A percentile compares a stretch with the other conserved stretches of the same genome.
These are phyloP conservation scores for Penicillium sp. DNA, from an alignment of 2,329 filamentous ascomycete genomes.

Conservation along the genomic window DNA sequence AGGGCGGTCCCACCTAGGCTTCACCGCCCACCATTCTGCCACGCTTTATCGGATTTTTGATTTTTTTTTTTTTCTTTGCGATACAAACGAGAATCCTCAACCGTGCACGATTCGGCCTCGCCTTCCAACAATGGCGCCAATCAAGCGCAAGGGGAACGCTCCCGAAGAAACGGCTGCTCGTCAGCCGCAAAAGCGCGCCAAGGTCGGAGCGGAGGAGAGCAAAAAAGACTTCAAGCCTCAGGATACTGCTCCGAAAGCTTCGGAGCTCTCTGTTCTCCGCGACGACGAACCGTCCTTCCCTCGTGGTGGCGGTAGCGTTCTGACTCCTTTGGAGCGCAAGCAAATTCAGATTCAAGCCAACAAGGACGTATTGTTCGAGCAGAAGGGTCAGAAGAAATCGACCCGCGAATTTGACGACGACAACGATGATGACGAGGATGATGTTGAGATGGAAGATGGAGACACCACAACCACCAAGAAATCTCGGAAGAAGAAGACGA, in stretches of 20 bases:
- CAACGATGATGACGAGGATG: slow-evolving; percentile 56
- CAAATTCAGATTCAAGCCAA: slow-evolving; percentile 93
- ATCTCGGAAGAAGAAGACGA: slow-evolving; percentile 40
- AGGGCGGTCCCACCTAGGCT: slow-evolving; percentile 4
- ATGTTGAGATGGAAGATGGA: slow-evolving; percentile 51
- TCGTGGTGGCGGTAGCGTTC: slow-evolving; percentile 81
- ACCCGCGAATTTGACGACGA: slow-evolving; percentile 54
- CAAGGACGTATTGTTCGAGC: slow-evolving; percentile 86
- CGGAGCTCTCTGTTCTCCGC: slow-evolving; percentile 48
- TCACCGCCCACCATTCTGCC: slow-evolving; percentile 24
- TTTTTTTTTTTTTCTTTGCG: slow-evolving; percentile 28
- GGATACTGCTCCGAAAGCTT: slow-evolving; percentile 30
- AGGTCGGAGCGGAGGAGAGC: slow-evolving; percentile 37
- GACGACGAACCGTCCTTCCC: slow-evolving; percentile 91
- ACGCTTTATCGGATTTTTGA: slow-evolving; percentile 23
- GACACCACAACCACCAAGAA: slow-evolving; percentile 40
- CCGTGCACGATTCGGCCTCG: slow-evolving; percentile 24
- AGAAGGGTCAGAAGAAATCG: slow-evolving; percentile 58
- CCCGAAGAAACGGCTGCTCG: slow-evolving; percentile 36
- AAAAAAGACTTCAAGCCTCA: slow-evolving; percentile 36
- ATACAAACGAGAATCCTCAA: slow-evolving; percentile 27
- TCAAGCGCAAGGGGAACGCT: slow-evolving; percentile 46
- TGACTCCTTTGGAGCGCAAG: slow-evolving; percentile 93
- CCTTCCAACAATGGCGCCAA: slow-evolving; percentile 41
- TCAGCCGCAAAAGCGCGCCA: slow-evolving; percentile 42